Evolutionary conservation across 2,329 filamentous ascomycete species (phyloP), one percentile per base, ranked within the genome.

Genomic region (Aspergillus sp.): DNA sequence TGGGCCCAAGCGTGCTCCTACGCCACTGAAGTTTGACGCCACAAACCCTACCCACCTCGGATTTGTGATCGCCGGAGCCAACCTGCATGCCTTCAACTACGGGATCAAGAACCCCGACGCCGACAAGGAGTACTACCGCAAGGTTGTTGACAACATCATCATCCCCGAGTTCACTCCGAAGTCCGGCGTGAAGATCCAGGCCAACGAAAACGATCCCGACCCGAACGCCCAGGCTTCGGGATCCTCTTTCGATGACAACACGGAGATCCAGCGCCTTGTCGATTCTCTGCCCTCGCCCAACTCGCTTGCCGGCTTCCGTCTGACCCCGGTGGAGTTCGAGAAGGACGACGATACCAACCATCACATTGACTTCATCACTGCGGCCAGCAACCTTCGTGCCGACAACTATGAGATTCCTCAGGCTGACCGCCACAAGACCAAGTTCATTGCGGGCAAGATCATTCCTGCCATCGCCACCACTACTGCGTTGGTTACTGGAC

Each of bases 371-470:
- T 99, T 99, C 81, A 98, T 99, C 78, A 96, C 95, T 7, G 92
- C 93, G 1, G 93, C 93, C 65, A 97, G 93, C 81, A 99, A 99
- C 75, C 82, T 99, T 61, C 91, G 96, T 61, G 95, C 95, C 0
- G 90, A 96, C 77, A 99, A 99, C 81, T 99, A 99, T 85, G 96
- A 95, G 77, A 99, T 99, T 67, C 87, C 91, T 71, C 85, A 88
- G 64, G 93, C 95, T 0, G 94, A 99, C 73, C 86, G 92, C 63
- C 95, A 97, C 84, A 96, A 95, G 87, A 99, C 94, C 63, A 99
- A 99, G 82, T 98, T 99, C 78, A 99, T 99, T 74, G 96, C 95
- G 32, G 95, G 95, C 75, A 99, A 99, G 85, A 99, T 99, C 68
- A 99, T 99, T 66, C 95, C 95, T 22, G 95, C 95, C 50, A 99